A percentile compares a stretch with the other conserved stretches of the same genome.
Conservation (phyloP, 192 early-diverging fungal species). For the Backusella tuberculispora region DNA sequence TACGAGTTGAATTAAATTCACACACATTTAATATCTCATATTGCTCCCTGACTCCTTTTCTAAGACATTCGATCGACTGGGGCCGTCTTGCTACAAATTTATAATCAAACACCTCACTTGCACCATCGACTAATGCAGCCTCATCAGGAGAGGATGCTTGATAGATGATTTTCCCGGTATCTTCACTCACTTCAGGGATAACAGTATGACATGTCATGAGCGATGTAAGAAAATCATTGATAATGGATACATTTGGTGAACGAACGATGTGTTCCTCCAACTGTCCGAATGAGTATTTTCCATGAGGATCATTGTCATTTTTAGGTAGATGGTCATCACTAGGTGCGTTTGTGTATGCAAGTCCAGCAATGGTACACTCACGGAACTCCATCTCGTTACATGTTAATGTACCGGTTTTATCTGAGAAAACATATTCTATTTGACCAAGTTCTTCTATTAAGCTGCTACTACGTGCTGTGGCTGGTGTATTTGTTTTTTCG, state of each 20-base stretch:
- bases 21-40: constrained; percentile 91
- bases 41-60: constrained; percentile 54
- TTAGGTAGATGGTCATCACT: constrained; percentile 79
- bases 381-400: constrained; percentile 70
- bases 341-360: constrained; percentile 84
- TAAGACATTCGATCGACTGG: constrained; percentile 54
- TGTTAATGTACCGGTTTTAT: constrained; percentile 42
- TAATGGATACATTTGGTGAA: constrained; percentile 61
- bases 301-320: constrained; percentile 65
- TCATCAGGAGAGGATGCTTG: constrained; percentile 97
- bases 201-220: constrained; percentile 94
- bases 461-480: constrained; percentile 81
- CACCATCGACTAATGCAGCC: constrained; percentile 80
- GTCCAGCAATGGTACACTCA: constrained; percentile 88
- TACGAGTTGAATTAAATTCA: constrained; percentile 95
- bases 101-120: constrained; percentile 55
- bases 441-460: constrained; percentile 94
- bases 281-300: constrained; percentile 63
- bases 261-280: constrained; percentile 57
- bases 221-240: constrained; percentile 88
- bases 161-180: constrained; percentile 73
- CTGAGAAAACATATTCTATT: constrained; percentile 77
- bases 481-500: constrained; percentile 90
- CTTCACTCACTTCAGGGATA: constrained; percentile 78
- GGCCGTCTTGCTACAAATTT: constrained; percentile 66